These are phyloP conservation scores for Hypoxylon sp. DNA, from an alignment of 2,329 filamentous ascomycete species.

Conservation along the genomic window DNA sequence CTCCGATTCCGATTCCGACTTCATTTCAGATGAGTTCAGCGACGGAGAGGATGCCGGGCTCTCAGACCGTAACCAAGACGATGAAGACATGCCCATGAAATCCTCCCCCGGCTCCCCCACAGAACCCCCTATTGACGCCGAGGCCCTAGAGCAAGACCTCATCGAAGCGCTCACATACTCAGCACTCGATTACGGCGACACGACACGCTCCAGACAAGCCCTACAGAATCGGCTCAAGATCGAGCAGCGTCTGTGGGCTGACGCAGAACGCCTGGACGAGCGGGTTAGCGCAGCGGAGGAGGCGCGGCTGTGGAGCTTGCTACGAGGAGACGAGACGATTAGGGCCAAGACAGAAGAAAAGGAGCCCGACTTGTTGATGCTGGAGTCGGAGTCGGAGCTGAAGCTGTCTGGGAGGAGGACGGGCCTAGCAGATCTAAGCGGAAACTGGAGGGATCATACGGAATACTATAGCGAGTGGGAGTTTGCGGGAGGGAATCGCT, in stretches of 20 bases:
- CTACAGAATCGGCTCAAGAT: slow-evolving; percentile 41
- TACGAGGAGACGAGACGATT: slow-evolving; percentile 25
- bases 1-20: slow-evolving; percentile 50
- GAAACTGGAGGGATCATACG: slow-evolving; percentile 40
- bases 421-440: slow-evolving; percentile 14
- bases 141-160: slow-evolving; percentile 43
- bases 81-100: slow-evolving; percentile 7
- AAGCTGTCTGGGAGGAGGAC: neutral
- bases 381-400: neutral
- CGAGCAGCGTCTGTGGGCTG: slow-evolving; percentile 50
- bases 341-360: neutral
- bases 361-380: neutral
- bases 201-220: slow-evolving; percentile 38
- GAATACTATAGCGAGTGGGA: slow-evolving; percentile 47
- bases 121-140: slow-evolving; percentile 25
- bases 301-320: slow-evolving; percentile 47
- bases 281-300: slow-evolving; percentile 47
- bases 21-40: slow-evolving; percentile 38
- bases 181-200: slow-evolving; percentile 31
- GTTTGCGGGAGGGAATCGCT: neutral
- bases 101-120: neutral
- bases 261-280: slow-evolving; percentile 46
- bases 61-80: neutral
- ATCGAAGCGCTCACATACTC: slow-evolving; percentile 50
- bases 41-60: neutral